Base-by-base conservation (phyloP, 1,284 basidiomycete genomes). In the Apiotrichum gracile region DNA sequence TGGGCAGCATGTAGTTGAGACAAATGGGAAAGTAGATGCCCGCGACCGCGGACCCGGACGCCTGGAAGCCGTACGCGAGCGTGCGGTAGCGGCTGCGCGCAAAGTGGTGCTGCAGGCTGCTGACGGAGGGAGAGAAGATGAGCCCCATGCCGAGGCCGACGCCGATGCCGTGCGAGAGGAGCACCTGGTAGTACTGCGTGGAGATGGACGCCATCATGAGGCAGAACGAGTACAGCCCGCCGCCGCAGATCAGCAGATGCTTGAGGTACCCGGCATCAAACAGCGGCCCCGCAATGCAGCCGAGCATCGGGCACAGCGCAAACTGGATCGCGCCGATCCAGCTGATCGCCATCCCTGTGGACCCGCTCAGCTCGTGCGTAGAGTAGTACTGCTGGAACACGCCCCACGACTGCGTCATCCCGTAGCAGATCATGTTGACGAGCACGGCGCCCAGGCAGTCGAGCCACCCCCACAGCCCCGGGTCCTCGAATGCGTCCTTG, bases 321-420 rank as follows among this genome's bases (percentile, higher is more conserved):
- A 58, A 79, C 69, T 87, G 84, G 51, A 85, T 74, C 0, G 85
- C 85, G 4, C 85, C 85, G 53, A 87, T 86, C 86, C 85, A 87
- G 17, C 85, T 80, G 40, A 70, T 67, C 12, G 60, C 52, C 41
- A 67, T 64, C 2, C 65, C 43, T 0, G 60, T 38, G 24, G 46
- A 31, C 25, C 31, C 19, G 3, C 49, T 42, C 22, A 68, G 59
- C 9, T 55, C 46, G 33, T 62, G 43, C 1, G 45, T 38, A 13
- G 52, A 29, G 59, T 69, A 63, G 57, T 68, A 66, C 25, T 58
- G 47, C 52, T 70, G 65, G 54, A 68, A 70, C 5, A 66, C 63
- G 21, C 67, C 68, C 41, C 59, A 70, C 52, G 35, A 31, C 5
- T 27, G 35, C 27, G 22, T n/a, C 62, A 41, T 38, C 56, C 59